These are phyloP conservation scores for Fusarium drepaniforme DNA, from an alignment of 2,329 filamentous ascomycete genomes.

Conservation along the genomic window DNA sequence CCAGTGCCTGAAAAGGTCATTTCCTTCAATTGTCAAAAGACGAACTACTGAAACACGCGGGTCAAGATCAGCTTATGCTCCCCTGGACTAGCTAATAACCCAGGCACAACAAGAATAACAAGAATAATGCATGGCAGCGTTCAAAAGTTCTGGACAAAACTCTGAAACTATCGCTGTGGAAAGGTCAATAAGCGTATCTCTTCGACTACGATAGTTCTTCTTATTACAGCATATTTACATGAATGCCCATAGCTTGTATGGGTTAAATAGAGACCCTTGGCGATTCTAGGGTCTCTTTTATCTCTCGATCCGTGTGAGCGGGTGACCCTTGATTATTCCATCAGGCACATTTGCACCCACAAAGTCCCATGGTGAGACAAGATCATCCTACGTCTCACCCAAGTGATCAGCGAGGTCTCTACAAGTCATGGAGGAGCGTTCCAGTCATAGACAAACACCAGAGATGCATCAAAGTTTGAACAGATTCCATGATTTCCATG, in stretches of 20 bases:
- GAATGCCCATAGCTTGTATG: background rate
- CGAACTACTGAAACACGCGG: background rate
- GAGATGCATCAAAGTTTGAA: background rate
- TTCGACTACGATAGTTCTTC: background rate
- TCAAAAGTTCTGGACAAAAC: no score
- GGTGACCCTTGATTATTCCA: constrained; percentile 1
- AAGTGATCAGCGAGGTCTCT: background rate
- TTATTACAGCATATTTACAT: no score
- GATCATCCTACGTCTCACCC: background rate
- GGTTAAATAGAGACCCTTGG: background rate
- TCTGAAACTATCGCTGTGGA: no score
- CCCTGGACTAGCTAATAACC: background rate
- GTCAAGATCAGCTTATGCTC: background rate
- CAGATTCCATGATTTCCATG: constrained; percentile 29
- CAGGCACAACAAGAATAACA: no score
- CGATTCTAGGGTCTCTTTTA: background rate
- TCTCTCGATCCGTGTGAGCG: background rate
- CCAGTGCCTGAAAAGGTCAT: constrained; percentile 11
- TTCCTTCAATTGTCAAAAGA: background rate
- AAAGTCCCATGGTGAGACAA: background rate
- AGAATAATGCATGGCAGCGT: background rate
- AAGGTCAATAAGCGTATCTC: background rate
- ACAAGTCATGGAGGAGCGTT: background rate
- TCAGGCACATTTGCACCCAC: background rate
- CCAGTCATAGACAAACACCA: background rate